phyloP scores from a whole-genome alignment of 768 basidiomycete species.

The Exidia glandulosa region DNA sequence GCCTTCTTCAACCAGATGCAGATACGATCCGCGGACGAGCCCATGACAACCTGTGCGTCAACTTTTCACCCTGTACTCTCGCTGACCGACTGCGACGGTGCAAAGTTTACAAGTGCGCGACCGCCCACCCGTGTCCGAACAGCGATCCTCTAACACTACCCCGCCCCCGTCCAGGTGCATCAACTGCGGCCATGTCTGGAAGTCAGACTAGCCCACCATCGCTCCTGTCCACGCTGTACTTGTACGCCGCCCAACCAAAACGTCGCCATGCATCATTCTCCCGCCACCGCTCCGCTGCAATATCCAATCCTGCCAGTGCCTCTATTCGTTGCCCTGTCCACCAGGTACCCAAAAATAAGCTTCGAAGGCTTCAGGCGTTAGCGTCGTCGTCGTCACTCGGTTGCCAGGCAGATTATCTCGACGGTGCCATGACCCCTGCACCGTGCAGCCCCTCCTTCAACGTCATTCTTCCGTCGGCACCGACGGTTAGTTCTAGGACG shows the following conservation, averaged over 20 bases:
- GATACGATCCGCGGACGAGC: slow-evolving; percentile 87
- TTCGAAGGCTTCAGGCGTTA: too few relatives aligned
- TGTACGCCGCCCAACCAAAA: not conserved
- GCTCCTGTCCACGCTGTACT: not conserved
- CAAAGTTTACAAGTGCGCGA: not conserved
- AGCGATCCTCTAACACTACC: not conserved
- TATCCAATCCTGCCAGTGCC: too few relatives aligned
- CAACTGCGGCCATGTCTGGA: not conserved
- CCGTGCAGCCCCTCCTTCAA: too few relatives aligned
- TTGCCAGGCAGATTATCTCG: too few relatives aligned
- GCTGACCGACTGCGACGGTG: not conserved
- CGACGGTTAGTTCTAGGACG: too few relatives aligned
- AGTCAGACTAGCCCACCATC: not conserved
- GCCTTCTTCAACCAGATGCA: slow-evolving; percentile 96
- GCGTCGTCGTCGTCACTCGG: too few relatives aligned
- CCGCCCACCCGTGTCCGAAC: not conserved
- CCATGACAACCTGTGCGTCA: slow-evolving; percentile 55
- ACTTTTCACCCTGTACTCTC: slow-evolving; percentile 7
- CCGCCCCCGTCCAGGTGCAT: not conserved
- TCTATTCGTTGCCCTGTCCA: too few relatives aligned
- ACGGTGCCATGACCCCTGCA: too few relatives aligned
- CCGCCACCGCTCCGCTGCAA: too few relatives aligned
- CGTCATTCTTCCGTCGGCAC: too few relatives aligned
- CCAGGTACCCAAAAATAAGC: too few relatives aligned
- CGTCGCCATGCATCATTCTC: too few relatives aligned